Evolutionary conservation across 805 yeast genomes (phyloP), one percentile per base, ranked within the genome.

Genomic region (Saccharomycopsis oosterbeekiorum): DNA sequence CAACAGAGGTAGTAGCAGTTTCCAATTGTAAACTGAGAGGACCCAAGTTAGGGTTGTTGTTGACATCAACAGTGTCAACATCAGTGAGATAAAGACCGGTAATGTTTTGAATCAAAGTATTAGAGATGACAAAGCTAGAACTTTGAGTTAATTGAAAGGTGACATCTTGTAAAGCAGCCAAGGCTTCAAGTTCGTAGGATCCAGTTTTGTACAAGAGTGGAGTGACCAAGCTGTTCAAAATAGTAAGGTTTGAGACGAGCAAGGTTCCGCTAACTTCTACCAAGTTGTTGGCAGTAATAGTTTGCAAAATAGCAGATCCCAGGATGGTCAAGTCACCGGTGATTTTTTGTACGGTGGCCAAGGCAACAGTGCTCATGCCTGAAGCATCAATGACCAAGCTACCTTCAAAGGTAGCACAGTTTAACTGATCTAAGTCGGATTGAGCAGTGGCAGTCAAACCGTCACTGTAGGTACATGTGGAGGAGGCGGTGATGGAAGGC

Each of bases 31-130:
- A 84, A 72, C 86, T 81, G 68, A 88, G 82, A 63, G 89, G 74
- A 68, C 79, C 83, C 74, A 94, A 83, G 73, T 85, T 82, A 67
- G 74, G 78, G 84, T 94, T 94, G 87, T 94, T 94, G 91, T 91
- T 92, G 70, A 94, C 82, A 79, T 93, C 80, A 78, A 86, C 85
- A 58, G 71, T 73, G 64, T 76, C 77, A 59, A 78, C 79, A 63
- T 72, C 66, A 56, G 73, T 68, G 66, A 80, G 76, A 67, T 74
- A 73, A 40, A 73, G 64, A 75, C 94, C 94, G 61, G 80, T 82
- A 70, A 88, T 81, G 58, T 85, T 76, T 70, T 79, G 79, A 72
- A 88, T 79, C 68, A 84, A 78, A 66, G 94, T 88, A 77, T 88
- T 92, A 59, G 93, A 82, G 69, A 88, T 81, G 72, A 78, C 73